Evolutionary conservation across 75 land plant genomes (phyloP).

Genomic region (Cupressus sempervirens): DNA sequence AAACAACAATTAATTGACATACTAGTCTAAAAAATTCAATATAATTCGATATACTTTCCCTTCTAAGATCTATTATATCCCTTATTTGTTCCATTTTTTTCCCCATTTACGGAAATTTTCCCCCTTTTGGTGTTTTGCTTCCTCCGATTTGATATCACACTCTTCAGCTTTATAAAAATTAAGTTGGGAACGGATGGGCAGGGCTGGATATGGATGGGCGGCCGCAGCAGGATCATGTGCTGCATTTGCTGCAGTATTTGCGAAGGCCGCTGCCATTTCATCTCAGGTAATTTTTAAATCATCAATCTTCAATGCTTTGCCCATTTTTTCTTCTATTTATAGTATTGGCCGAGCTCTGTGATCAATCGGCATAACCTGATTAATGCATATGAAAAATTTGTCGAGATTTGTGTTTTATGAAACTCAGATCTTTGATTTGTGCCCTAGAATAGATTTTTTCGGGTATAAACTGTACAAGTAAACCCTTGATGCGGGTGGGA

Average conservation of each 20-base stretch:
- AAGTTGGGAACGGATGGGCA: too few relatives aligned
- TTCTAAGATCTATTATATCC: too few relatives aligned
- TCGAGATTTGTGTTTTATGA: neutral
- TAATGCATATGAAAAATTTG: neutral
- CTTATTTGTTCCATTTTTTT: too few relatives aligned
- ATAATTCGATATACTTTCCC: too few relatives aligned
- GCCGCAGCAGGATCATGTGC: constrained; percentile 62
- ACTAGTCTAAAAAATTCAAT: too few relatives aligned
- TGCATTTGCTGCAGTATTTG: constrained; percentile 72
- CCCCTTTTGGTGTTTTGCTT: too few relatives aligned
- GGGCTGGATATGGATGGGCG: constrained; percentile 51
- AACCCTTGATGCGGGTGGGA: neutral
- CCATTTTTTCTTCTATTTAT: neutral
- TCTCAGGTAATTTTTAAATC: constrained; percentile 30
- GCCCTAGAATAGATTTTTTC: constrained; percentile 1
- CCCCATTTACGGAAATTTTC: too few relatives aligned
- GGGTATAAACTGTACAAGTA: neutral
- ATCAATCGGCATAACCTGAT: neutral
- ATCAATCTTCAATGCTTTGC: neutral
- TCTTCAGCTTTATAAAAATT: too few relatives aligned
- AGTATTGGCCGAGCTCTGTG: neutral
- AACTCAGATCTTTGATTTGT: neutral
- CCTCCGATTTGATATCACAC: too few relatives aligned
- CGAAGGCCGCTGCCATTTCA: constrained; percentile 72
- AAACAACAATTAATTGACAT: too few relatives aligned